Evolutionary conservation across 306 rosid species (phyloP), one percentile per base, ranked within the genome.

Genomic region (Neltuma alba): DNA sequence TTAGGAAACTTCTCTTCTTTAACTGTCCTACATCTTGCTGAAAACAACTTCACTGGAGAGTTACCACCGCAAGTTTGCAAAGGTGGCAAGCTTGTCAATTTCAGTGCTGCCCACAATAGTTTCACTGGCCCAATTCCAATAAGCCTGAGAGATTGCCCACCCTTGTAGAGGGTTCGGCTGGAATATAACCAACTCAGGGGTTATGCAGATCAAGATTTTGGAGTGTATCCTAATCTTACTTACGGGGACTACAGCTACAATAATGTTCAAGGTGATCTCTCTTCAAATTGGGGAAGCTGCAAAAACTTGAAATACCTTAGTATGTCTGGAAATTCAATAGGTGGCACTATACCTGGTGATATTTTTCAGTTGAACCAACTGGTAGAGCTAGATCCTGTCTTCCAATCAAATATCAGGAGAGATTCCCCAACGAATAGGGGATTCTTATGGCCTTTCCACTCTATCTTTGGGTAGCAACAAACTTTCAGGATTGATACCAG

Each of bases 1-100:
- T 48, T 86, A 1, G 89, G 89, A 30, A 86, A 86, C 23, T 9
- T 34, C 10, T 82, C 89, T 33, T 76, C 86, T 0, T 76, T 86
- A 47, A 33, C 2, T 27, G 75, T 47, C 45, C 75, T 86, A 9
- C 86, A 82, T 72, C 76, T 86, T 11, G 86, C 15, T 84, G 86
- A n/a, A n/a, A n/a, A n/a, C n/a, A n/a, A n/a, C n/a, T n/a, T n/a
- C n/a, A n/a, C n/a, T n/a, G n/a, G n/a, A 11, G 31, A 76, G 9
- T 75, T 85, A 20, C 86, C 84, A 2, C 80, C 82, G 23, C 74
- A 79, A 36, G 77, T 79, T 11, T 85, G 86, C 33, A 70, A 74
- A 42, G n/a, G n/a, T n/a, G n/a, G 76, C 76, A 52, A 64, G 13
- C 88, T 85, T 55, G 82, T 36, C 18, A 85, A 82, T 47, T 85